Conservation (phyloP, 73 alveolate genomes). For the Halteria grandinella region DNA sequence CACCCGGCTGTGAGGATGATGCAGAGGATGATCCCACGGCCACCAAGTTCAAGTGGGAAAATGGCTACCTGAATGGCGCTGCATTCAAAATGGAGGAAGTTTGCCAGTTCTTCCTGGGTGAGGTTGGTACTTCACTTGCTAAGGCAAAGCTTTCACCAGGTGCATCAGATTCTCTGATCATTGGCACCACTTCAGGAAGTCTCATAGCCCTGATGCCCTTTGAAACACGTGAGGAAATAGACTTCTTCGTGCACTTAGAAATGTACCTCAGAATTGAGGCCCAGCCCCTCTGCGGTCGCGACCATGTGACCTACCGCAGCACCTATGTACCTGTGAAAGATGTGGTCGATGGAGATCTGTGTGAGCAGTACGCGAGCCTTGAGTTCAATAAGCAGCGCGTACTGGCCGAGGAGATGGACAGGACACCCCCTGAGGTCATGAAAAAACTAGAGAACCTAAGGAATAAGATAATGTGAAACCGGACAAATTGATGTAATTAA, state of each 20-base stretch:
- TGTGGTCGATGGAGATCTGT: conserved; percentile 97
- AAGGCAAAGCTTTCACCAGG: conserved; percentile 86
- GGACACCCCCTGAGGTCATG: conserved; percentile 91
- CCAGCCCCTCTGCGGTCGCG: conserved; percentile 98
- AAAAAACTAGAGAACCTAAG: conserved; percentile 95
- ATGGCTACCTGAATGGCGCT: conserved; percentile 97
- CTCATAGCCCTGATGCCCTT: conserved; percentile 94
- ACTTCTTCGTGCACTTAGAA: conserved; percentile 98
- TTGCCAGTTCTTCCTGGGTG: conserved; percentile 95
- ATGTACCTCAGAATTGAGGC: conserved; percentile 97
- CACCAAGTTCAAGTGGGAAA: conserved; percentile 92
- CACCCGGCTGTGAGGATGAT: conserved; percentile 94
- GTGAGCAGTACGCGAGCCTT: conserved; percentile 91
- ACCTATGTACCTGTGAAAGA: conserved; percentile 90
- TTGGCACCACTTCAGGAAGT: conserved; percentile 95
- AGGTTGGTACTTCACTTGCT: conserved; percentile 88
- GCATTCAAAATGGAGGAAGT: conserved; percentile 93
- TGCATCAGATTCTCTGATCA: conserved; percentile 84
- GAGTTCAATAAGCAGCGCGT: conserved; percentile 84
- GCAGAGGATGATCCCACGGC: conserved; percentile 96
- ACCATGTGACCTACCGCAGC: conserved; percentile 96
- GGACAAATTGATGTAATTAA: background rate
- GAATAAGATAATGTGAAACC: conserved; percentile 62
- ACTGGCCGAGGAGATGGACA: conserved; percentile 94
- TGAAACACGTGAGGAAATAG: conserved; percentile 93